Base-by-base conservation (phyloP, 2,329 filamentous ascomycete genomes). In the Chaetoscypha palmicola region DNA sequence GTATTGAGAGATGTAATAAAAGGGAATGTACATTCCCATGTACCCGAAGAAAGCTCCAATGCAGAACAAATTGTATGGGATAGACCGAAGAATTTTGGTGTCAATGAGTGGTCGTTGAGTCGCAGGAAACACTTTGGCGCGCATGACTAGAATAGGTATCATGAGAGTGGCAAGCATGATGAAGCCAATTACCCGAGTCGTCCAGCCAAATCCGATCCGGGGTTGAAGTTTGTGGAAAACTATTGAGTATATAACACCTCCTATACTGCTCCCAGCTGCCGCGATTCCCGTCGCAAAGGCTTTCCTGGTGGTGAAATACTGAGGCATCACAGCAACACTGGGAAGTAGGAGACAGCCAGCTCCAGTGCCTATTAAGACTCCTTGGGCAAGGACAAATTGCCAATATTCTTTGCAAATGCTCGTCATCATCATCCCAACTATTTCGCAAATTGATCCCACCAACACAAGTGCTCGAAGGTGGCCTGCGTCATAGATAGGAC, bases 261-360 rank as follows among this genome's bases (percentile, higher is more conserved):
- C 72, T 5, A 74, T 48, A 4, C 57, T 60, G 14, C 53, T 60
- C 1, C 68, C 68, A 4, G 58, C 46, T 2, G 64, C 62, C 4
- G 57, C 60, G 21, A 65, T 41, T 0, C 58, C 60, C 2, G 67
- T 55, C 2, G 66, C 67, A 4, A 68, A 44, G 22, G 53, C 51
- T 28, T 62, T 41, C 30, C 44, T 45, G 9, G 45, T 51, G 10
- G 55, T 60, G 43, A 64, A 52, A 20, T 57, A 54, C 9, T 81
- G 81, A 3, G 80, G 75, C 2, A 86, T 65, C 3, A 83, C 73
- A 1, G 81, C 76, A 23, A 86, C 70, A 20, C 32, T 73, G 69
- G 0, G 83, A 77, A 37, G 79, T 74, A 62, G 83, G 86, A 4
- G 85, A 62, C 48, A 70, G 77, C 3, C 71, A 68, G 7, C 16